These are phyloP conservation scores for Ogataea methanolica DNA, from an alignment of 805 yeast genomes.

Conservation along the genomic window DNA sequence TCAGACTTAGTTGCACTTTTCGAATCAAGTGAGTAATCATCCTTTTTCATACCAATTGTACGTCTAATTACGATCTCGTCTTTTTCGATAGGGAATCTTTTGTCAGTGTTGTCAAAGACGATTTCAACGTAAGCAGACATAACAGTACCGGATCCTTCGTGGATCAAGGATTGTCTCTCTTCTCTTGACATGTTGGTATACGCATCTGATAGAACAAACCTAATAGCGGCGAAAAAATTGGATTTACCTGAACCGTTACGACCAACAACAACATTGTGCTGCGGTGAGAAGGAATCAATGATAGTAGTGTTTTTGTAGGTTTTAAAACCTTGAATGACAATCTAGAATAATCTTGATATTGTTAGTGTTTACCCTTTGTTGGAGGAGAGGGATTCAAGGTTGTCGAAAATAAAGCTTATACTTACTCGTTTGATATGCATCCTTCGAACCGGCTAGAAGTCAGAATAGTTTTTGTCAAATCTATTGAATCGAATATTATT, in stretches of 20 bases:
- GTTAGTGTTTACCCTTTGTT: constrained; percentile 2
- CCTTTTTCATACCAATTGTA: constrained; percentile 90
- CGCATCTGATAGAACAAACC: constrained; percentile 89
- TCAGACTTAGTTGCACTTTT: constrained; percentile 77
- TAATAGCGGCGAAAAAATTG: constrained; percentile 89
- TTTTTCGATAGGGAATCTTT: constrained; percentile 65
- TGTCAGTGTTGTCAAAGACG: constrained; percentile 74
- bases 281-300: constrained; percentile 72
- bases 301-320: constrained; percentile 83
- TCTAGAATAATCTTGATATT: constrained; percentile 26
- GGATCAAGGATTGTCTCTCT: constrained; percentile 81
- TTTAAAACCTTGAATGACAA: constrained; percentile 87
- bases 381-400: neutral
- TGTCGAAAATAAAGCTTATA: neutral
- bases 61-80: constrained; percentile 73
- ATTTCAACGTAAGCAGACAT: constrained; percentile 93
- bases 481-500: neutral
- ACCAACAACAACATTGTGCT: constrained; percentile 84
- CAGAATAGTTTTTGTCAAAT: too few relatives aligned
- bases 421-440: constrained; percentile 30
- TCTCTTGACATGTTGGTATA: constrained; percentile 79
- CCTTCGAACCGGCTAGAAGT: neutral
- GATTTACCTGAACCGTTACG: constrained; percentile 97
- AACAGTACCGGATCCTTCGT: constrained; percentile 86
- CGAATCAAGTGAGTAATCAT: constrained; percentile 82